Evolutionary conservation across 768 basidiomycete genomes (phyloP).

Genomic region (Lyophyllum shimeji): DNA sequence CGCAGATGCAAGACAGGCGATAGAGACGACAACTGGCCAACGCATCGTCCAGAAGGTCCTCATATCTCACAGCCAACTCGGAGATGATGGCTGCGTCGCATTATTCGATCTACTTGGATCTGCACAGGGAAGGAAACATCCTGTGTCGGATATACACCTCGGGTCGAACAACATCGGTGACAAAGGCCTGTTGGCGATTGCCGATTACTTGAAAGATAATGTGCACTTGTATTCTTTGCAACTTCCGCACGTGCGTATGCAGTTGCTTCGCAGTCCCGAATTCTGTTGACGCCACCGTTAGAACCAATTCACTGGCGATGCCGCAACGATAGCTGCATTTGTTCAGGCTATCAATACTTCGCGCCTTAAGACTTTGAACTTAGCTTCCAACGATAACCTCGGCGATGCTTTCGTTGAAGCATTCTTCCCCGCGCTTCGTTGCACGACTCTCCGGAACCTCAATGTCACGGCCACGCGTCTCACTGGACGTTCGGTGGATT

Average conservation of each 20-base stretch:
- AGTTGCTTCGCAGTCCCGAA: background rate
- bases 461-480: conserved; percentile 54
- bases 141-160: conserved; percentile 54
- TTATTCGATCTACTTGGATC: conserved; percentile 58
- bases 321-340: conserved; percentile 37
- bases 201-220: conserved; percentile 50
- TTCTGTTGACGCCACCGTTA: conserved; percentile 5
- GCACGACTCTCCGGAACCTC: conserved; percentile 50
- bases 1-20: conserved; percentile 51
- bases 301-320: conserved; percentile 31
- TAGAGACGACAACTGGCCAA: conserved; percentile 44
- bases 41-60: conserved; percentile 50
- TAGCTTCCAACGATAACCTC: conserved; percentile 50
- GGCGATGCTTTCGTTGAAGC: conserved; percentile 47
- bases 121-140: conserved; percentile 40
- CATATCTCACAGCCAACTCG: conserved; percentile 55
- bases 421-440: conserved; percentile 52
- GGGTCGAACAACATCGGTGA: conserved; percentile 59
- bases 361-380: conserved; percentile 44
- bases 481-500: conserved; percentile 38
- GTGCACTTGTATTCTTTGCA: conserved; percentile 45
- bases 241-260: conserved; percentile 53
- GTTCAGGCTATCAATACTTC: conserved; percentile 55
- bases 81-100: conserved; percentile 54
- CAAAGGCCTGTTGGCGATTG: conserved; percentile 52